Percentiles rank a stretch among this genome's conserved stretches.
Evolutionary conservation across 176 grass and related monocot genomes (phyloP).

Genomic region (Rhipidocladum racemiflorum): DNA sequence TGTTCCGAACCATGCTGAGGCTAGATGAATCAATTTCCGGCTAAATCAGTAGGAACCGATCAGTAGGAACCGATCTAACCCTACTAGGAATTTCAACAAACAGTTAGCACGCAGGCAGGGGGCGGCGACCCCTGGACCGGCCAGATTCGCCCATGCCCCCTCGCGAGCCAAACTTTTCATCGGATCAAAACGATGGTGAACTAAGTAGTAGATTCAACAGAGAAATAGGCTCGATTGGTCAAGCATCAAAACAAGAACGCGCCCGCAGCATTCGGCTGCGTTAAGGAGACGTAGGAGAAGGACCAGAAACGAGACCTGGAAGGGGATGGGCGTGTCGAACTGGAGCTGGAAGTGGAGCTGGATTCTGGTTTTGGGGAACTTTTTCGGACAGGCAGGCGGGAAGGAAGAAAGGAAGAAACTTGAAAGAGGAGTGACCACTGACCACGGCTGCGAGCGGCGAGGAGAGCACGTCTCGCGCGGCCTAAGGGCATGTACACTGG

Average conservation of each 20-base stretch:
- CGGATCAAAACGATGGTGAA: background rate
- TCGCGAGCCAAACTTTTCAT: background rate
- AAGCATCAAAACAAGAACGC: background rate
- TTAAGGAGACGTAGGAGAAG: background rate
- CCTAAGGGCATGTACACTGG: no score
- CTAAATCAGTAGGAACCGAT: background rate
- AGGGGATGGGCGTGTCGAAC: constrained; percentile 85
- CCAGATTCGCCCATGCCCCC: background rate
- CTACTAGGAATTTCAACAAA: constrained; percentile 40
- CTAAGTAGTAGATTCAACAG: background rate
- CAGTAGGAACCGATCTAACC: background rate
- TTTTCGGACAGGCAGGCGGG: constrained; percentile 24
- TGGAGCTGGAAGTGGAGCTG: constrained; percentile 99
- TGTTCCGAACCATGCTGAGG: background rate
- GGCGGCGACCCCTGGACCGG: background rate
- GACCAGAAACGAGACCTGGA: constrained; percentile 49
- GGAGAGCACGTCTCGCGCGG: no score
- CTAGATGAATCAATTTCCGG: background rate
- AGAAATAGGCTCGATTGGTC: background rate
- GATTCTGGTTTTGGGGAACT: background rate
- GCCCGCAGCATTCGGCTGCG: background rate
- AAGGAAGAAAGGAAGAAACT: background rate
- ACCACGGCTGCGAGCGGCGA: no score
- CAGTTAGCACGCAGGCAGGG: constrained; percentile 6
- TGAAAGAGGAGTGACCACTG: no score